Conservation (phyloP, 2,329 filamentous ascomycete species). For the Rhinocladiella similis region DNA sequence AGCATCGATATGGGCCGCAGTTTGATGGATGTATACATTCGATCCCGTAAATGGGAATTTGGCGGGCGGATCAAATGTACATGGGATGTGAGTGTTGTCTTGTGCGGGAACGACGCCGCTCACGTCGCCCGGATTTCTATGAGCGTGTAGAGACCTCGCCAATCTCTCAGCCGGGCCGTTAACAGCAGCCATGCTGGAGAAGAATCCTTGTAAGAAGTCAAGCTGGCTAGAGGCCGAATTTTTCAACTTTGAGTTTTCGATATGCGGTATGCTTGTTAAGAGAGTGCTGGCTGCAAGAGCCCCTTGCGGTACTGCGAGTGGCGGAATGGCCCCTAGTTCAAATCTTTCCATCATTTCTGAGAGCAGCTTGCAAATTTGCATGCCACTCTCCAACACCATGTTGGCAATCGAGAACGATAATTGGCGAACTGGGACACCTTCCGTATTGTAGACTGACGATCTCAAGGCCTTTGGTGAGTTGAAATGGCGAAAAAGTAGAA, state of each 20-base stretch:
- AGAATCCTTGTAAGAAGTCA: constrained; percentile 4
- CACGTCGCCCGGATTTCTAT: background rate
- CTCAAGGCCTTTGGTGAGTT: background rate
- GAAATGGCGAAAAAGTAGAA: constrained; percentile 1
- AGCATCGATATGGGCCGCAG: no score
- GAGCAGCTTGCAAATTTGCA: background rate
- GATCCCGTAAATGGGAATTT: no score
- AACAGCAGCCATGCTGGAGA: background rate
- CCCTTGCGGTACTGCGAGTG: constrained; percentile 1
- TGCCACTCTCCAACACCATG: background rate
- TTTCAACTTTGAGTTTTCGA: background rate
- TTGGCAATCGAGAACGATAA: background rate
- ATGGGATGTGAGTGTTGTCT: no score
- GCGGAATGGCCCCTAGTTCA: background rate
- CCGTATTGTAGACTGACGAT: background rate
- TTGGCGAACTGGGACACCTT: background rate
- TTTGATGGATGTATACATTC: no score
- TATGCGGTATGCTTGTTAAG: background rate
- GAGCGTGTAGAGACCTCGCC: background rate
- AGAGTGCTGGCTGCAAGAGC: constrained; percentile 6
- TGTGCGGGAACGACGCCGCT: no score
- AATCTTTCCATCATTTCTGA: background rate
- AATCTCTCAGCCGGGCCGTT: constrained; percentile 3
- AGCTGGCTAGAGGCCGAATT: background rate
- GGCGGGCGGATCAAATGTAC: no score